These are phyloP conservation scores for Pyrenophora graminea DNA, from an alignment of 2,329 filamentous ascomycete genomes.

Conservation along the genomic window DNA sequence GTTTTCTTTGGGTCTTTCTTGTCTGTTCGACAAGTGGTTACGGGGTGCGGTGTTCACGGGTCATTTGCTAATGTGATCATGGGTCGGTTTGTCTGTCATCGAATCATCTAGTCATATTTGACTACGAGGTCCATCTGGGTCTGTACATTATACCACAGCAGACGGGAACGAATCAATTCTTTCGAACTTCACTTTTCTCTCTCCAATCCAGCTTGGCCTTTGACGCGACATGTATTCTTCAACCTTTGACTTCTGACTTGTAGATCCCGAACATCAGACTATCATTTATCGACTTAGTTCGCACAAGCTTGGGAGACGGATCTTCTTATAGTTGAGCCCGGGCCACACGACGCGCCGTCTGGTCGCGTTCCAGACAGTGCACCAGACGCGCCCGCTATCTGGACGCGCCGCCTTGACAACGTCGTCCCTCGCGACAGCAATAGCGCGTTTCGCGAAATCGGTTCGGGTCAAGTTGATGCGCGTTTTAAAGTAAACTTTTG, in stretches of 20 bases:
- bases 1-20: constrained; percentile 58
- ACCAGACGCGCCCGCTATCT: background rate
- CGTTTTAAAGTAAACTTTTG: background rate
- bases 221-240: background rate
- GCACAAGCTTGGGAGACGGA: no score
- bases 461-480: background rate
- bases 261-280: no score
- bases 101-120: constrained; percentile 45
- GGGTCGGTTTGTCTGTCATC: constrained; percentile 52
- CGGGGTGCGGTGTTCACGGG: constrained; percentile 50
- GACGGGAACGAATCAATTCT: constrained; percentile 49
- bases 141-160: constrained; percentile 50
- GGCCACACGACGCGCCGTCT: no score
- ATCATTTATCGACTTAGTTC: no score
- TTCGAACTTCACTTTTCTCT: constrained; percentile 46
- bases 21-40: constrained; percentile 53
- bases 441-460: background rate
- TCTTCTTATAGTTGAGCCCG: no score
- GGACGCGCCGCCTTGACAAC: background rate
- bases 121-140: constrained; percentile 46
- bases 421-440: background rate
- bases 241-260: background rate
- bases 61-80: constrained; percentile 57
- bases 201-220: background rate
- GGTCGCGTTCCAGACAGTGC: no score